Conservation (phyloP, 192 early-diverging fungal species). For the Coemansia asiatica region DNA sequence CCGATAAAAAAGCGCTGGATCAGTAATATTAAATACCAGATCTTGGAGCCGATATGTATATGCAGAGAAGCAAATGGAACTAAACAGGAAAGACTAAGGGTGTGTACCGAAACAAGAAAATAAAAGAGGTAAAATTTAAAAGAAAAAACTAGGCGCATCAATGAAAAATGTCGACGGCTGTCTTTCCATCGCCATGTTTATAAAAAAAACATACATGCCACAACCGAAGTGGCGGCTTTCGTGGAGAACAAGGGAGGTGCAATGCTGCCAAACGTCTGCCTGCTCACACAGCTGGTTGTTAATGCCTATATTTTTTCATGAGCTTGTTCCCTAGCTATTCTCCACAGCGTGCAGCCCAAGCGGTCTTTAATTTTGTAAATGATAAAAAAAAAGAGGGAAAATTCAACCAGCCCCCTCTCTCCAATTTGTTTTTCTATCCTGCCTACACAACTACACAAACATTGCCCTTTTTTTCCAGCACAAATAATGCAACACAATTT, state of each 20-base stretch:
- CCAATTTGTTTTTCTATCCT: neutral
- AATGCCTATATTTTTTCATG: neutral
- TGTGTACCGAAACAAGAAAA: neutral
- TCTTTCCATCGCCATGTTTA: neutral
- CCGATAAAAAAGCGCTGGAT: neutral
- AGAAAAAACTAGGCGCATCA: neutral
- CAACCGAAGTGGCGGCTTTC: constrained; percentile 4
- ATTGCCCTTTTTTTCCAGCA: neutral
- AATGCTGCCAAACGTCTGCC: neutral
- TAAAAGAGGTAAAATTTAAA: neutral
- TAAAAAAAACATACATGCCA: neutral
- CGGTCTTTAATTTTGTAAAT: neutral
- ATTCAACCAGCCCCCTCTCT: neutral
- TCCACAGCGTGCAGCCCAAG: neutral
- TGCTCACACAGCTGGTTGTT: neutral
- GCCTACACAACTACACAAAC: neutral
- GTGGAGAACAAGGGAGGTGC: constrained; percentile 1
- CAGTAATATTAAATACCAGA: neutral
- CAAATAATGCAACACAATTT: neutral
- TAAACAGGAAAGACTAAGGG: neutral
- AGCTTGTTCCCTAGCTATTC: neutral
- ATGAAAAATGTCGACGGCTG: neutral
- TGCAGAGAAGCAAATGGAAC: neutral
- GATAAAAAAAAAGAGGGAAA: neutral
- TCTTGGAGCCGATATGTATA: neutral